Base-by-base conservation (phyloP, 2,329 filamentous ascomycete genomes). In the Neurospora sp. region DNA sequence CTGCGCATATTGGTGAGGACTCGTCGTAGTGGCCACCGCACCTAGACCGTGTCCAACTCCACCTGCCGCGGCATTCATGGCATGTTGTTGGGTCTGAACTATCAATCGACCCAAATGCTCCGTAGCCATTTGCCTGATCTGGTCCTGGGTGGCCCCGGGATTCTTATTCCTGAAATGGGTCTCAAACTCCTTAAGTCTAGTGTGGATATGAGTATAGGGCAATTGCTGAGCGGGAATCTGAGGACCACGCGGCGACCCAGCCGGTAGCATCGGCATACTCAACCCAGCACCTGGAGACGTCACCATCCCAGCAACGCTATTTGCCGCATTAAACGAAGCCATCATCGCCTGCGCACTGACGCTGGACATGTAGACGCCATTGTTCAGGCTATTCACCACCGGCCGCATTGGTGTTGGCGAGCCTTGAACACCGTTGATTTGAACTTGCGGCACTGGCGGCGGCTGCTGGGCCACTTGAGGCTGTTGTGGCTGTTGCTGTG, bases 1-100 rank as follows among this genome's bases (percentile, higher is more conserved):
- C 70, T 87, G 86, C 1, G 86, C 86, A 74, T 89, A 88, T 72
- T 89, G 86, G 52, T 88, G 86, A 38, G 86, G 86, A 70, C 84
- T 86, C 1, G 82, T 81, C 0, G 84, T 84, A 19, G 81, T 80
- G 1, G 82, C 78, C 67, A 85, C 81, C 19, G 83, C 82, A 68
- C 83, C 86, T 68, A 86, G 81, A 15, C 84, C 78, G 72, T 86
- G 83, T 8, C 81, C 81, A 4, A 81, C 79, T 15, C 79, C 83
- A 10, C 85, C 86, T 2, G 85, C 84, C 2, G 86, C 85, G 38
- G 85, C 83, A 73, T 83, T 85, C 84, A 88, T 87, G 1, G 85
- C 85, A 33, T 82, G 83, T 72, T 86, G 83, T 74, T 82, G 70
- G 78, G 79, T 68, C 82, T 82, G 73, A 81, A 85, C 71, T 80